Evolutionary conservation across 2,329 filamentous ascomycete genomes (phyloP).

Genomic region (Cladosporium oxysporum): DNA sequence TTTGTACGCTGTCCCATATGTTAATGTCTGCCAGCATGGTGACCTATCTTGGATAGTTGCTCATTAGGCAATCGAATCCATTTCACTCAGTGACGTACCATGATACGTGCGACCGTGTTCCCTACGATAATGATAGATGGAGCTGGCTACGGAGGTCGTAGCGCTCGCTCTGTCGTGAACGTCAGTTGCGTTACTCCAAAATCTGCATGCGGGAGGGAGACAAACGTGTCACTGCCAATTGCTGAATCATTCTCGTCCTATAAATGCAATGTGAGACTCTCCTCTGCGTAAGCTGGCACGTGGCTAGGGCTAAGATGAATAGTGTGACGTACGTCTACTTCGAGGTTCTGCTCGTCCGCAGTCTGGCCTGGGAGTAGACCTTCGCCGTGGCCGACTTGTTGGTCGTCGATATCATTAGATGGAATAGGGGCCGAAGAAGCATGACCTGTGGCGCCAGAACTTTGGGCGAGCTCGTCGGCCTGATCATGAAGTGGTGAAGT

Average conservation of each 20-base stretch:
- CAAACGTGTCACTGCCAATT: conserved; percentile 39
- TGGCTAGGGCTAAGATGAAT: not conserved
- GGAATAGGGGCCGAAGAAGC: not conserved
- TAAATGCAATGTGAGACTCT: conserved; percentile 4
- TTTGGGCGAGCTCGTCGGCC: not conserved
- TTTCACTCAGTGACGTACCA: conserved; percentile 27
- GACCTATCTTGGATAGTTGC: not conserved
- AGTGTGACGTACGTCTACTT: conserved; percentile 37
- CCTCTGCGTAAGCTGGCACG: not conserved
- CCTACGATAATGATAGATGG: conserved; percentile 40
- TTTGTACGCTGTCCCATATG: conserved; percentile 36
- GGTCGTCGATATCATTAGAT: not conserved
- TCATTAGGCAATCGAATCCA: not conserved
- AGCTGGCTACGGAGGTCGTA: conserved; percentile 39
- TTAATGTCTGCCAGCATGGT: not conserved
- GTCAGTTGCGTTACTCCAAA: conserved; percentile 17
- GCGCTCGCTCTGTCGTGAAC: conserved; percentile 33
- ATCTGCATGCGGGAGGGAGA: conserved; percentile 1
- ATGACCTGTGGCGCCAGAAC: not conserved
- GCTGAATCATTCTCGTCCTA: conserved; percentile 39
- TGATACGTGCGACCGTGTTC: conserved; percentile 43
- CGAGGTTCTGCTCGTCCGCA: conserved; percentile 39
- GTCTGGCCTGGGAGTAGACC: conserved; percentile 22
- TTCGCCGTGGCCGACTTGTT: not conserved
- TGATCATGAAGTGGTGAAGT: not conserved